Percentiles rank a stretch among this genome's conserved stretches.
These are phyloP conservation scores for Pseudofabraea citricarpa DNA, from an alignment of 2,329 filamentous ascomycete species.

Conservation along the genomic window DNA sequence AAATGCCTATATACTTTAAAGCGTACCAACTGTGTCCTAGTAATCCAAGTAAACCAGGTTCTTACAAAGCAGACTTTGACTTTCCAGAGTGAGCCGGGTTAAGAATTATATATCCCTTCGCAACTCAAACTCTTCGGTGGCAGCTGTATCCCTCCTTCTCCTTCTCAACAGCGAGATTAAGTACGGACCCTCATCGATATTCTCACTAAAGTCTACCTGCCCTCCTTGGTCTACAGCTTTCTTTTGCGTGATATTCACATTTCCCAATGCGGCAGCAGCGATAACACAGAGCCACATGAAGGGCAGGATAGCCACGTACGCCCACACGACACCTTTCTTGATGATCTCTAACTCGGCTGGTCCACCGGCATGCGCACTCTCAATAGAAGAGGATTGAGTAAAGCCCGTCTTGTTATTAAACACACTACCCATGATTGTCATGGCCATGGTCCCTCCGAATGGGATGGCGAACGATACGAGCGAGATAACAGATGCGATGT, in stretches of 20 bases:
- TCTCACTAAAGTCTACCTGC: neutral
- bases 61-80: too few species aligned
- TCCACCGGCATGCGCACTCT: constrained; percentile 28
- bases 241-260: constrained; percentile 28
- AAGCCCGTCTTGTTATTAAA: constrained; percentile 51
- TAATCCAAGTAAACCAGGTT: too few species aligned
- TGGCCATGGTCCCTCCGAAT: constrained; percentile 57
- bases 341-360: constrained; percentile 34
- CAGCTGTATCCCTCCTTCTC: too few species aligned
- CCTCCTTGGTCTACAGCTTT: neutral
- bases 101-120: too few species aligned
- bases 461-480: constrained; percentile 54
- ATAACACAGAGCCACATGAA: constrained; percentile 45
- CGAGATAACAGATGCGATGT: constrained; percentile 52
- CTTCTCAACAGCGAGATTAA: neutral
- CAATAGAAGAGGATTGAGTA: constrained; percentile 29
- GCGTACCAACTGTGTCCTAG: too few species aligned
- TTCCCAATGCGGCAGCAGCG: constrained; percentile 38
- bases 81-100: too few species aligned
- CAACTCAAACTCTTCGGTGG: too few species aligned
- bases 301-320: constrained; percentile 55
- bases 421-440: constrained; percentile 63
- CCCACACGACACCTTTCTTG: constrained; percentile 56
- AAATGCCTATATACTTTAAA: too few species aligned
- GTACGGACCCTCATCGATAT: neutral